These are phyloP conservation scores for Tephrocybe sp. DNA, from an alignment of 768 basidiomycete species.

Conservation along the genomic window DNA sequence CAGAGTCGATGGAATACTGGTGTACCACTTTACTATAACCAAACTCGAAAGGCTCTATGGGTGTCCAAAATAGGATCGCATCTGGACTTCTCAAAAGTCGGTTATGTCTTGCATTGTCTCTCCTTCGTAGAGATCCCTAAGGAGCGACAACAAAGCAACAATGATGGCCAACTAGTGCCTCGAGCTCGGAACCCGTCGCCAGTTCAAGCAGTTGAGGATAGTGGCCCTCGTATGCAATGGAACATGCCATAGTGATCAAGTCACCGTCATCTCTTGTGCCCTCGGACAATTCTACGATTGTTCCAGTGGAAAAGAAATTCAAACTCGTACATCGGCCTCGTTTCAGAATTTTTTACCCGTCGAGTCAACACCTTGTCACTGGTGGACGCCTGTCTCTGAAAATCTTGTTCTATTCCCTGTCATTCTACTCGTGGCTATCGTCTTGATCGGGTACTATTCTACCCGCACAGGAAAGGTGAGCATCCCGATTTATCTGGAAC, in stretches of 20 bases:
- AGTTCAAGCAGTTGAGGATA: slow-evolving; percentile 13
- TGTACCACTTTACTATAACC: too few species aligned
- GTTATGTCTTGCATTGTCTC: slow-evolving; percentile 20
- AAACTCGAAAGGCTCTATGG: not conserved
- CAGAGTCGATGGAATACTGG: too few species aligned
- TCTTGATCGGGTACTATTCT: not conserved
- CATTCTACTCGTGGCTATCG: too few species aligned
- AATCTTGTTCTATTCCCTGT: not conserved
- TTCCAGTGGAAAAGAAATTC: slow-evolving; percentile 10
- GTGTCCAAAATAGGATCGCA: slow-evolving; percentile 6
- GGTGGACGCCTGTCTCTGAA: not conserved
- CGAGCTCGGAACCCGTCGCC: slow-evolving; percentile 20
- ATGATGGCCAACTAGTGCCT: slow-evolving; percentile 7
- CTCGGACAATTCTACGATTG: slow-evolving; percentile 14
- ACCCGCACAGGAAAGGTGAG: not conserved
- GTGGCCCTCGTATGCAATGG: slow-evolving; percentile 13
- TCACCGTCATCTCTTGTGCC: slow-evolving; percentile 9
- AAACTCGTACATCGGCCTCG: slow-evolving; percentile 8
- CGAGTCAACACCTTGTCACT: not conserved
- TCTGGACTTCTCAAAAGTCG: slow-evolving; percentile 4
- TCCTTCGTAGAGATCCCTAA: not conserved
- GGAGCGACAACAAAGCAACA: slow-evolving; percentile 10
- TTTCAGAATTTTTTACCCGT: not conserved
- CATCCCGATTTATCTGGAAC: not conserved
- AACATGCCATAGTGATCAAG: slow-evolving; percentile 17